phyloP scores from a whole-genome alignment of 2,329 filamentous ascomycete species.

The Colletotrichum aenigma region DNA sequence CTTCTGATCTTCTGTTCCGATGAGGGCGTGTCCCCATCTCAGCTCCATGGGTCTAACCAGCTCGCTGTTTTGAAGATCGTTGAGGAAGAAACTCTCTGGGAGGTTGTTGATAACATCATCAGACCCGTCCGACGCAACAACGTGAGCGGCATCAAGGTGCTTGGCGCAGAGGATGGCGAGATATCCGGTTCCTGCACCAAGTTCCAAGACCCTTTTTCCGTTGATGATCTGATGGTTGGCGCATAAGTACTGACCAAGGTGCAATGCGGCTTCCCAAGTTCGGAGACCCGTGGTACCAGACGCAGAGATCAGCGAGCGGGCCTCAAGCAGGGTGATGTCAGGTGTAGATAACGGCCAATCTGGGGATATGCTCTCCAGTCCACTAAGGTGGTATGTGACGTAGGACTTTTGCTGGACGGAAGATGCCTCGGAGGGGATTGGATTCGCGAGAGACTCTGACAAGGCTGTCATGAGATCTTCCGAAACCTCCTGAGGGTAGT shows the following conservation, averaged over 20 bases:
- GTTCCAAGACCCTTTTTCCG: conserved; percentile 68
- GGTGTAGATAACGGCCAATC: background rate
- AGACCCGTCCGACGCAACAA: conserved; percentile 76
- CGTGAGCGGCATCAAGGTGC: conserved; percentile 61
- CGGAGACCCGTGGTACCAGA: conserved; percentile 76
- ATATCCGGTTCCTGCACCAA: conserved; percentile 80
- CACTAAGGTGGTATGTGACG: conserved; percentile 70
- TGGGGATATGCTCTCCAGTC: conserved; percentile 23
- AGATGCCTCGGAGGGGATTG: conserved; percentile 66
- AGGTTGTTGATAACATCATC: conserved; percentile 72
- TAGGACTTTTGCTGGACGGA: conserved; percentile 75
- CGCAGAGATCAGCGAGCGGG: conserved; percentile 70
- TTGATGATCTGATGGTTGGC: conserved; percentile 46
- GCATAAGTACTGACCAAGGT: conserved; percentile 73
- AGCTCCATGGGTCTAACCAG: conserved; percentile 57
- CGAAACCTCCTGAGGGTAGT: conserved; percentile 71
- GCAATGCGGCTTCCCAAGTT: conserved; percentile 82
- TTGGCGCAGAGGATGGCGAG: conserved; percentile 76
- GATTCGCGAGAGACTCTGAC: conserved; percentile 66
- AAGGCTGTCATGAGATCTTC: conserved; percentile 78
- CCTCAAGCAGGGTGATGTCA: conserved; percentile 70
- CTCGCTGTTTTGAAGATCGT: conserved; percentile 57
- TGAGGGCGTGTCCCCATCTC: conserved; percentile 66
- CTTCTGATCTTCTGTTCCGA: conserved; percentile 59
- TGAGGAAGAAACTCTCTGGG: conserved; percentile 71